These are phyloP conservation scores for Leucocoprinus leucothites DNA, from an alignment of 768 basidiomycete species.

Conservation along the genomic window DNA sequence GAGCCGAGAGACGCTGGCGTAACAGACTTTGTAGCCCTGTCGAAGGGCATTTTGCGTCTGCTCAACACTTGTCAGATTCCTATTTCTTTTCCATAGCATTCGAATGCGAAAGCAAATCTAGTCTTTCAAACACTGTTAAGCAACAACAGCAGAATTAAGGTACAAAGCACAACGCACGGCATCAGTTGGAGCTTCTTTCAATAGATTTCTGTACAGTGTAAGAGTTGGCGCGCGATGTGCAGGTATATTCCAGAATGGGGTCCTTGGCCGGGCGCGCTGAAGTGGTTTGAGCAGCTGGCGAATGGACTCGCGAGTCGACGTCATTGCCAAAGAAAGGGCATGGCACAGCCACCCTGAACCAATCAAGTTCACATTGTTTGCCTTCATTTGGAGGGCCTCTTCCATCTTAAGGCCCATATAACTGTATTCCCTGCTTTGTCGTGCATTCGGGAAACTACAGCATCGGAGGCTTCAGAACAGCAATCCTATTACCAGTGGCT, in stretches of 20 bases:
- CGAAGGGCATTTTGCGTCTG: constrained; percentile 43
- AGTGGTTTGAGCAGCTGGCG: constrained; percentile 53
- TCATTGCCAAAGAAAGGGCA: constrained; percentile 20
- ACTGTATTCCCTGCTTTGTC: no score
- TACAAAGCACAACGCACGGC: constrained; percentile 38
- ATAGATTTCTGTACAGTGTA: constrained; percentile 66
- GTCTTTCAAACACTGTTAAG: constrained; percentile 10
- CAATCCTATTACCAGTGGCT: no score
- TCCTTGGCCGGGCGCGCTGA: constrained; percentile 54
- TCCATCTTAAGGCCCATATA: no score
- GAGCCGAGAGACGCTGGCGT: not conserved
- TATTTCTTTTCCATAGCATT: constrained; percentile 49
- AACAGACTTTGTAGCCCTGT: constrained; percentile 55
- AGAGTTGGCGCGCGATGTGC: constrained; percentile 77
- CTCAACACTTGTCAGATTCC: constrained; percentile 50
- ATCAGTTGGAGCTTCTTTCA: constrained; percentile 50
- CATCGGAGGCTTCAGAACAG: no score
- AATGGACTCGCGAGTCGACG: constrained; percentile 22
- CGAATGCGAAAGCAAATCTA: constrained; percentile 61
- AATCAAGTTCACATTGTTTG: no score
- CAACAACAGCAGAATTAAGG: not conserved
- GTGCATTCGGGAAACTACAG: no score
- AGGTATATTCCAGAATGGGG: constrained; percentile 65
- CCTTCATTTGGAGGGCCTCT: no score
- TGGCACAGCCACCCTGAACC: constrained; percentile 1